Conservation (phyloP, 1,284 basidiomycete species). For the Trichosporon sp. region DNA sequence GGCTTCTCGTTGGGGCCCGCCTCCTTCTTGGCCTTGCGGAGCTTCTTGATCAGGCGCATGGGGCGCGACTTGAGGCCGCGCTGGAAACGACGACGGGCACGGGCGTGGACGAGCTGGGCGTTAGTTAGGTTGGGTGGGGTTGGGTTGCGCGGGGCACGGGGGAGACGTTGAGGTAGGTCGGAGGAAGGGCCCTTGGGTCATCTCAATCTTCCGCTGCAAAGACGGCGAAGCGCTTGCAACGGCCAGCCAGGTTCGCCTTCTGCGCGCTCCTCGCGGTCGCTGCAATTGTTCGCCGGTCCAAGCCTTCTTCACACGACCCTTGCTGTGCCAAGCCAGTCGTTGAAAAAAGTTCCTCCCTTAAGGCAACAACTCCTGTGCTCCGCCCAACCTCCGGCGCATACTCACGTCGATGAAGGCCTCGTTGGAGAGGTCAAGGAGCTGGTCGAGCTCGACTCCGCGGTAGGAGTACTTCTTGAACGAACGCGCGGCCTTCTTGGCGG, state of each 20-base stretch:
- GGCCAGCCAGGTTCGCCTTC: too few relatives aligned
- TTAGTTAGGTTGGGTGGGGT: slow-evolving; percentile 5
- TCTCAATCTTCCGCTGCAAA: background rate
- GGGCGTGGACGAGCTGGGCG: slow-evolving; percentile 88
- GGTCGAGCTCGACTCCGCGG: slow-evolving; percentile 94
- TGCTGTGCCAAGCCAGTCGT: background rate
- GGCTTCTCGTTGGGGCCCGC: slow-evolving; percentile 98
- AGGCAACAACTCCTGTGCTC: background rate
- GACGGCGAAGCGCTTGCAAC: background rate
- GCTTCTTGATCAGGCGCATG: slow-evolving; percentile 98
- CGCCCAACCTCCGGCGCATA: background rate
- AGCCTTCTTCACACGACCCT: background rate
- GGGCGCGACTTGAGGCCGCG: slow-evolving; percentile 98
- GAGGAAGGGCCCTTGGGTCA: too few relatives aligned
- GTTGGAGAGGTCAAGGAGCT: slow-evolving; percentile 92
- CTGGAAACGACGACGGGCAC: slow-evolving; percentile 97
- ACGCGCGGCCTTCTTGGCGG: slow-evolving; percentile 94
- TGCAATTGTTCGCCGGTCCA: background rate
- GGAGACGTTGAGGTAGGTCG: background rate
- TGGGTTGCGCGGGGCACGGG: background rate
- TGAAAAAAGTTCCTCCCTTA: background rate
- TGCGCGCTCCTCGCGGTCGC: background rate
- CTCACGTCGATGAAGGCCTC: slow-evolving; percentile 64
- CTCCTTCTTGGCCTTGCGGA: slow-evolving; percentile 99
- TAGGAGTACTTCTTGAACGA: slow-evolving; percentile 99